A percentile compares a stretch with the other conserved stretches of the same genome.
Evolutionary conservation across 805 yeast genomes (phyloP).

Genomic region (Pichia deserticola): DNA sequence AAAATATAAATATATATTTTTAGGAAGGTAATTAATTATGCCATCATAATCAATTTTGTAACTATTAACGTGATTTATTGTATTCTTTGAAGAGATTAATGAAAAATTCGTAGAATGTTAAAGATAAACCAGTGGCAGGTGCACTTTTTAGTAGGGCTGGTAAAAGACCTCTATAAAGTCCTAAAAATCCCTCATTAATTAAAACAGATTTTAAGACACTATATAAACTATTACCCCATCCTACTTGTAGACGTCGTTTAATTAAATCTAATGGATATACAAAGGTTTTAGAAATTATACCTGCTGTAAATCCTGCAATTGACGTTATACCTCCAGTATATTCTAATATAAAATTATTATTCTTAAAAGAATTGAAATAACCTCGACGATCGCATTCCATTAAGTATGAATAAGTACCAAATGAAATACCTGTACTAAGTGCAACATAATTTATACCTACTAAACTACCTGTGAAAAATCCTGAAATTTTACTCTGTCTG

Average conservation of each 20-base stretch:
- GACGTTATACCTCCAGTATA: constrained; percentile 39
- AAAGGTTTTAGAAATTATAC: constrained; percentile 59
- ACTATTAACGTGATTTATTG: neutral
- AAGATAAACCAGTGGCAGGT: constrained; percentile 49
- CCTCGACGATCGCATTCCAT: constrained; percentile 2
- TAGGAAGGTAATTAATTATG: neutral
- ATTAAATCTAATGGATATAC: constrained; percentile 85
- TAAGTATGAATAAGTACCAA: constrained; percentile 52
- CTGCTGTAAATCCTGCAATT: constrained; percentile 68
- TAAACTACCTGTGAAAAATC: constrained; percentile 43
- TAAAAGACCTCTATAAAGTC: constrained; percentile 68
- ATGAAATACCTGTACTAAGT: constrained; percentile 66
- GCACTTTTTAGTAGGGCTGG: constrained; percentile 72
- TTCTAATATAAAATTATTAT: neutral
- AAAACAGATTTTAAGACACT: constrained; percentile 34
- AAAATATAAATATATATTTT: neutral
- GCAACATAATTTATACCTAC: constrained; percentile 58
- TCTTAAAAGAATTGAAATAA: neutral
- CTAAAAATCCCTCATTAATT: constrained; percentile 50
- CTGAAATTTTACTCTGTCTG: constrained; percentile 31
- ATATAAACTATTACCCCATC: constrained; percentile 13
- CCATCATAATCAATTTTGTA: neutral
- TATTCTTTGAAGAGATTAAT: constrained; percentile 18
- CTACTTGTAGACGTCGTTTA: constrained; percentile 69
- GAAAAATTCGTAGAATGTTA: constrained; percentile 28